phyloP scores from a whole-genome alignment of 495 filamentous ascomycete genomes.

The Sphaerosporella brunnea region DNA sequence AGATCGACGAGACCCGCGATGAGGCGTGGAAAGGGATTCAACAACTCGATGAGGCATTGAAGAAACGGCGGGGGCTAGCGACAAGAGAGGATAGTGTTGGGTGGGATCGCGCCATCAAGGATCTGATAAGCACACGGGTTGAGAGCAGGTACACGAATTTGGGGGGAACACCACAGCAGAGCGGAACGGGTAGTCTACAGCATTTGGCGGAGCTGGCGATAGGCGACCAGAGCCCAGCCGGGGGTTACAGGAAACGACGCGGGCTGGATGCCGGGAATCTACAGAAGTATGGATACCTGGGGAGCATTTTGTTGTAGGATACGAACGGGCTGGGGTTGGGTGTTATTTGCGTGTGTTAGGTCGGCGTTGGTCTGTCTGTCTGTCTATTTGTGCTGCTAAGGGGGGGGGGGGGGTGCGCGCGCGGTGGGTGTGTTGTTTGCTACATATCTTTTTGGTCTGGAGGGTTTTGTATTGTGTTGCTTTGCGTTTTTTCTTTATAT shows the following conservation, averaged over 20 bases:
- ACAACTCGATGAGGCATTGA: conserved; percentile 18
- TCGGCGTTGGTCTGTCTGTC: too few species aligned
- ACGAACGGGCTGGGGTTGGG: too few species aligned
- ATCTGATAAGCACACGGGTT: conserved; percentile 18
- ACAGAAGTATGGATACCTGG: conserved; percentile 23
- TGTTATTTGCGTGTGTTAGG: too few species aligned
- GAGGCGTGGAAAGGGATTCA: conserved; percentile 27
- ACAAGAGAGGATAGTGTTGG: conserved; percentile 19
- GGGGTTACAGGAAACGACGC: conserved; percentile 4
- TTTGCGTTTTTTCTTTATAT: too few species aligned
- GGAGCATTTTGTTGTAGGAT: conserved; percentile 22
- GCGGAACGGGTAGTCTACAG: conserved; percentile 21
- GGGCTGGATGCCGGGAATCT: conserved; percentile 15
- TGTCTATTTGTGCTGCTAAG: too few species aligned
- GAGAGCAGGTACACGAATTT: conserved; percentile 11
- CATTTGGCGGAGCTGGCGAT: conserved; percentile 25
- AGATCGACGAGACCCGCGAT: conserved; percentile 25
- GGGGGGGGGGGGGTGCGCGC: too few species aligned
- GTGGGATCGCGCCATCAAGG: conserved; percentile 22
- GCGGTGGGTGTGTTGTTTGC: too few species aligned
- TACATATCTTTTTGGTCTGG: too few species aligned
- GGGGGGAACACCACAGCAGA: conserved; percentile 11
- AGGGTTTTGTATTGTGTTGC: too few species aligned
- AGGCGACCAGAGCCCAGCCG: conserved; percentile 21
- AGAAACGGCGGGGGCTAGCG: conserved; percentile 9